phyloP scores from a whole-genome alignment of 805 yeast genomes.

The Wickerhamiella vanderwaltii region DNA sequence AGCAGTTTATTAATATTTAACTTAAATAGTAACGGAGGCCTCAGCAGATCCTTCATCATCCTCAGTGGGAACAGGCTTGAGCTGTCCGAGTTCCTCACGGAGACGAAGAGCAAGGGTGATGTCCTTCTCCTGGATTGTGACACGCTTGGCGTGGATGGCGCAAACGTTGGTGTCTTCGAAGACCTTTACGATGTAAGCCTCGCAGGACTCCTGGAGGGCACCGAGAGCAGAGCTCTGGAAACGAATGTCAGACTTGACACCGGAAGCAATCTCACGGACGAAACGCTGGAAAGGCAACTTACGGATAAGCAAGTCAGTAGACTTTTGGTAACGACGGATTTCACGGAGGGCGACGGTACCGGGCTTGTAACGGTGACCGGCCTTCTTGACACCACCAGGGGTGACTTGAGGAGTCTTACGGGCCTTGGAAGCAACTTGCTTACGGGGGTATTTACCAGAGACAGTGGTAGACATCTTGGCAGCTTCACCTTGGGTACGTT shows the following conservation, averaged over 20 bases:
- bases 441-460: conserved; percentile 93
- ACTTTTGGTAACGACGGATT: conserved; percentile 84
- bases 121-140: conserved; percentile 84
- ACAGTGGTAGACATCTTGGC: conserved; percentile 50
- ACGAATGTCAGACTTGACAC: conserved; percentile 46
- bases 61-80: conserved; percentile 5
- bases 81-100: conserved; percentile 60
- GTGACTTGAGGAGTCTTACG: conserved; percentile 71
- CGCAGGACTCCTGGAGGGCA: conserved; percentile 83
- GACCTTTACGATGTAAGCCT: conserved; percentile 75
- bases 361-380: conserved; percentile 90
- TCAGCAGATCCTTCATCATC: not conserved
- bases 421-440: conserved; percentile 82
- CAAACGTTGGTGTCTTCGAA: conserved; percentile 86
- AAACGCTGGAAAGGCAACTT: conserved; percentile 85
- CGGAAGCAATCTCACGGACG: conserved; percentile 82
- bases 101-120: conserved; percentile 85
- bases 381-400: conserved; percentile 76
- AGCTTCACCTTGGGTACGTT: conserved; percentile 66
- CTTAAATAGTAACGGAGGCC: conserved; percentile 7
- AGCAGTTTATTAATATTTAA: conserved; percentile 6
- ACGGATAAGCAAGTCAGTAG: conserved; percentile 76
- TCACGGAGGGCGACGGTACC: conserved; percentile 91
- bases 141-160: conserved; percentile 91
- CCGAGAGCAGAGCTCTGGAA: conserved; percentile 85